Evolutionary conservation across 2,329 filamentous ascomycete genomes (phyloP).

Genomic region (Emergomyces pasteurianus): DNA sequence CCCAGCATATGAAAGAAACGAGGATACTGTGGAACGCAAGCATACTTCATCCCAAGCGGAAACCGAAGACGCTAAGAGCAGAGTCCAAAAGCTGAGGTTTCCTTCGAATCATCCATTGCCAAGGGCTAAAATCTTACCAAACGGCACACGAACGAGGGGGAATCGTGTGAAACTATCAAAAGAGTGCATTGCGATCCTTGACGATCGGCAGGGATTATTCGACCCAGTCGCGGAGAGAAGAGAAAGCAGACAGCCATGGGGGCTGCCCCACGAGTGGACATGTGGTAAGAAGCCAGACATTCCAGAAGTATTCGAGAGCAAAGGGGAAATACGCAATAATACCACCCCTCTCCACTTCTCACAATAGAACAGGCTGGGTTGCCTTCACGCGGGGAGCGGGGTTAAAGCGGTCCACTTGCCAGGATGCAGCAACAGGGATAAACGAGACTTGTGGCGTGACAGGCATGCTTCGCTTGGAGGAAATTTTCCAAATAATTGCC

Average conservation of each 20-base stretch:
- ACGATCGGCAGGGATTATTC: neutral
- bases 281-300: neutral
- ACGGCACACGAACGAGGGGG: neutral
- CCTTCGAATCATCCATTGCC: neutral
- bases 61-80: neutral
- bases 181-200: neutral
- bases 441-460: neutral
- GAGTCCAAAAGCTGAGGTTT: neutral
- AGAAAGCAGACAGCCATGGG: neutral
- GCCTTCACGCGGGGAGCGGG: constrained; percentile 1
- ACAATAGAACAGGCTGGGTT: neutral
- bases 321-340: neutral
- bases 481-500: neutral
- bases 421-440: neutral
- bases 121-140: neutral
- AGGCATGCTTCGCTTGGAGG: neutral
- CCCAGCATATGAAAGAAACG: neutral
- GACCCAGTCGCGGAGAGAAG: neutral
- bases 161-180: neutral
- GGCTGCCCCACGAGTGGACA: neutral
- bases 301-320: constrained; percentile 3
- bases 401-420: neutral
- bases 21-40: neutral
- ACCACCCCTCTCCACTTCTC: neutral
- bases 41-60: neutral